Base-by-base conservation (phyloP, 2,329 filamentous ascomycete genomes). In the Cladophialophora immunda region DNA sequence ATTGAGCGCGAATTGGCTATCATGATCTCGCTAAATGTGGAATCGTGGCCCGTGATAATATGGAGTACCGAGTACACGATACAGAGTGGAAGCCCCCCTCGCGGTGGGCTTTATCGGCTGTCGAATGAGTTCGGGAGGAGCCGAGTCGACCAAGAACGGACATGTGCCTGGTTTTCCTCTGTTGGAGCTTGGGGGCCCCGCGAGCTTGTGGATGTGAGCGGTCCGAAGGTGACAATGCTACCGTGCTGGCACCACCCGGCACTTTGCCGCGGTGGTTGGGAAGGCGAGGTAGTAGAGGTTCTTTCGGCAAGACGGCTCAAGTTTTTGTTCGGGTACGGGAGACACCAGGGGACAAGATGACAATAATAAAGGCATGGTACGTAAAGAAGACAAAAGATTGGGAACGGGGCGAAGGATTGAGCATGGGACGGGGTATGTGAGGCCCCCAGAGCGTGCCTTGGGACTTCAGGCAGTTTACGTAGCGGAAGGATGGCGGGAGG, bases 1-100 rank as follows among this genome's bases (percentile, higher is more conserved):
- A 58, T 58, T 58, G 55, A 7, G 3, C 15, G 41, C 19, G 22
- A 50, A 19, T 19, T 45, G 22, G 22, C 17, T 22, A 25, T 19
- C 38, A 27, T 58, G 32, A 59, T 59, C 17, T 59, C 57, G 57
- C 27, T 50, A 19, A 22, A 34, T 36, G 38, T 59, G 13, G 45
- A 27, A 50, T 50, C 19, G 45, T 27, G 19, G 45, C 27, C 45
- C 45, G 45, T 25, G 22, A 27, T 15, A 5, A 50, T 27, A 50
- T 27, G 8, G 19, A 50, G 45, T 22, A 19, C 41, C 36, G 15
- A 8, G 19, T 50, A 50, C 45, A 17, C 6, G 19, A 6, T 45
- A 4, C 2, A 5, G 38, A 45, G 38, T 19, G 19, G 45, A 2
- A 25, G 22, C 5, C 4, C 8, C 15, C 11, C 2, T 13, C 19